Evolutionary conservation across 495 filamentous ascomycete species (phyloP).

Genomic region (Xylona heveae): DNA sequence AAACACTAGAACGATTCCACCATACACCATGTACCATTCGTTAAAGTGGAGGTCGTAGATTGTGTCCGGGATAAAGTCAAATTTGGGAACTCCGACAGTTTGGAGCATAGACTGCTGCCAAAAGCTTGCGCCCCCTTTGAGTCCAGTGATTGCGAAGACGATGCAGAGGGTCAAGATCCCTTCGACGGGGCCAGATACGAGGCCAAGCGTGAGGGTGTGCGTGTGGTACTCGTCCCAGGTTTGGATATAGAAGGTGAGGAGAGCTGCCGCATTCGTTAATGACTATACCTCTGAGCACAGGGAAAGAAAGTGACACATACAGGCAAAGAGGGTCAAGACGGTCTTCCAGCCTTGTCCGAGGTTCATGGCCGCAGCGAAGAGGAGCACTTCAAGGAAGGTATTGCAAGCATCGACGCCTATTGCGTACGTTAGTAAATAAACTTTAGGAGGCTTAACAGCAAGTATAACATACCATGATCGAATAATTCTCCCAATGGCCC

Average conservation of each 20-base stretch:
- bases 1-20: slow-evolving; percentile 57
- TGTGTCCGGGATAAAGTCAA: slow-evolving; percentile 39
- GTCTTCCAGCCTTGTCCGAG: slow-evolving; percentile 86
- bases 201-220: slow-evolving; percentile 74
- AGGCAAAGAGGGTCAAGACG: slow-evolving; percentile 62
- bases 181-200: slow-evolving; percentile 90
- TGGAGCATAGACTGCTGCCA: slow-evolving; percentile 70
- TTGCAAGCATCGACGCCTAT: slow-evolving; percentile 82
- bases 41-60: slow-evolving; percentile 67
- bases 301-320: slow-evolving; percentile 20
- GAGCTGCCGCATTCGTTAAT: slow-evolving; percentile 34
- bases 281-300: background rate
- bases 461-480: slow-evolving; percentile 51
- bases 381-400: slow-evolving; percentile 76
- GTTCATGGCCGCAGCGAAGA: slow-evolving; percentile 82
- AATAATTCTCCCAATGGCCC: slow-evolving; percentile 91
- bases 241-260: slow-evolving; percentile 88
- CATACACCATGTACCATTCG: slow-evolving; percentile 88
- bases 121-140: slow-evolving; percentile 71
- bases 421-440: too few species aligned
- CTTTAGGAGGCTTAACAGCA: too few species aligned
- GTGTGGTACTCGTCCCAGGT: slow-evolving; percentile 99
- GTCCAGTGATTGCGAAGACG: slow-evolving; percentile 71
- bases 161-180: slow-evolving; percentile 67
- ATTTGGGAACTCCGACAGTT: slow-evolving; percentile 43